A percentile compares a stretch with the other conserved stretches of the same genome.
Evolutionary conservation across 1,284 basidiomycete species (phyloP).

Genomic region (Puccinia polysora): DNA sequence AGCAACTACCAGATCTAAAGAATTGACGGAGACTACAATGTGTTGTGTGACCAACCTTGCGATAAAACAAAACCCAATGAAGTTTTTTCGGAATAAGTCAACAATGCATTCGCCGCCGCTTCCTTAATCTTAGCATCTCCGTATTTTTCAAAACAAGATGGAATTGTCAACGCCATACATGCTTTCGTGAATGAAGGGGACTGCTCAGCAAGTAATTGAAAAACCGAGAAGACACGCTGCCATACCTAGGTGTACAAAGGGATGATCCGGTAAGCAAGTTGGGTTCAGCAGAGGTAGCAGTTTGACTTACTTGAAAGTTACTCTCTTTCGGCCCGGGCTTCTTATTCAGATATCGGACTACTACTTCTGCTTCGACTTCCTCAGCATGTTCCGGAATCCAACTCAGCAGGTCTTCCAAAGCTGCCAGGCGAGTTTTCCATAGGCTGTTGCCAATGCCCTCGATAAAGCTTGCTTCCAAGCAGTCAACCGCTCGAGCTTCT

Average conservation of each 20-base stretch:
- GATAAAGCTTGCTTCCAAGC: slow-evolving; percentile 69
- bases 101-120: slow-evolving; percentile 82
- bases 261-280: background rate
- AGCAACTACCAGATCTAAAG: background rate
- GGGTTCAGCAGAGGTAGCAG: background rate
- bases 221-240: slow-evolving; percentile 73
- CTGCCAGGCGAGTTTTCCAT: slow-evolving; percentile 88
- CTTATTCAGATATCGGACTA: slow-evolving; percentile 84
- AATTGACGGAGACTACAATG: slow-evolving; percentile 47
- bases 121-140: slow-evolving; percentile 97
- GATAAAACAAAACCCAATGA: slow-evolving; percentile 89
- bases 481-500: slow-evolving; percentile 68
- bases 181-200: slow-evolving; percentile 80
- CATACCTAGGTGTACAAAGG: slow-evolving; percentile 63
- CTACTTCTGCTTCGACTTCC: slow-evolving; percentile 76
- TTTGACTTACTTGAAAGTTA: slow-evolving; percentile 78
- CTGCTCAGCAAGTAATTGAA: slow-evolving; percentile 68
- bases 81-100: slow-evolving; percentile 80
- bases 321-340: slow-evolving; percentile 92
- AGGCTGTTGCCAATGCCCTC: slow-evolving; percentile 74
- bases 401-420: slow-evolving; percentile 73
- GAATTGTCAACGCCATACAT: slow-evolving; percentile 73
- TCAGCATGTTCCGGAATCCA: slow-evolving; percentile 73
- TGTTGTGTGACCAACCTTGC: slow-evolving; percentile 64
- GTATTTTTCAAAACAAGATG: slow-evolving; percentile 87